phyloP scores from a whole-genome alignment of 768 basidiomycete genomes.

The Termitomyces sp. region DNA sequence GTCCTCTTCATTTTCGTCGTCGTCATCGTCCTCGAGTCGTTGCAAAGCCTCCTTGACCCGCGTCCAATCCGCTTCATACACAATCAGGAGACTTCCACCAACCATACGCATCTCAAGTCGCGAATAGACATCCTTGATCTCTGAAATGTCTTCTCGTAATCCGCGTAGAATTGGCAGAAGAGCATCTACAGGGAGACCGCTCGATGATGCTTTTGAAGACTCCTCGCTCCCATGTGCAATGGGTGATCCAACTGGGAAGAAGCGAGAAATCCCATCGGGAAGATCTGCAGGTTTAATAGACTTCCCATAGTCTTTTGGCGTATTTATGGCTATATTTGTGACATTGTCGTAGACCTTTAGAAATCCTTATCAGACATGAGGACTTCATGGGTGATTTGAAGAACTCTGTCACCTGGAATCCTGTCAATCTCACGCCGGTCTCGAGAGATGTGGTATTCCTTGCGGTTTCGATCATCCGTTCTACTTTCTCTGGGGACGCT shows the following conservation, averaged over 20 bases:
- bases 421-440: slow-evolving; percentile 81
- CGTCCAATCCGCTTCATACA: slow-evolving; percentile 58
- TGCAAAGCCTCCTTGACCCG: slow-evolving; percentile 13
- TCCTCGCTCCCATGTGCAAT: slow-evolving; percentile 3
- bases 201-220: slow-evolving; percentile 1
- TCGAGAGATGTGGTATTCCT: slow-evolving; percentile 64
- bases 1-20: slow-evolving; percentile 9
- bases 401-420: slow-evolving; percentile 67
- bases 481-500: slow-evolving; percentile 66
- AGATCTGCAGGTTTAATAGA: slow-evolving; percentile 65
- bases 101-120: slow-evolving; percentile 72
- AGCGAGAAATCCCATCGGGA: slow-evolving; percentile 67
- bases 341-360: slow-evolving; percentile 70
- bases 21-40: slow-evolving; percentile 11
- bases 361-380: not conserved
- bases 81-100: slow-evolving; percentile 73
- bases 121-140: slow-evolving; percentile 45
- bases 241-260: slow-evolving; percentile 58
- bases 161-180: slow-evolving; percentile 55
- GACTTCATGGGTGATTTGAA: not conserved
- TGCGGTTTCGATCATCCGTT: slow-evolving; percentile 71
- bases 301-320: slow-evolving; percentile 76
- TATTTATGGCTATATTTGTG: slow-evolving; percentile 49
- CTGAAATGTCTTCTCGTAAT: slow-evolving; percentile 47
- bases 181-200: slow-evolving; percentile 51